Evolutionary conservation across 2,329 filamentous ascomycete species (phyloP), one percentile per base, ranked within the genome.

Genomic region (Colletotrichum tofieldiae): DNA sequence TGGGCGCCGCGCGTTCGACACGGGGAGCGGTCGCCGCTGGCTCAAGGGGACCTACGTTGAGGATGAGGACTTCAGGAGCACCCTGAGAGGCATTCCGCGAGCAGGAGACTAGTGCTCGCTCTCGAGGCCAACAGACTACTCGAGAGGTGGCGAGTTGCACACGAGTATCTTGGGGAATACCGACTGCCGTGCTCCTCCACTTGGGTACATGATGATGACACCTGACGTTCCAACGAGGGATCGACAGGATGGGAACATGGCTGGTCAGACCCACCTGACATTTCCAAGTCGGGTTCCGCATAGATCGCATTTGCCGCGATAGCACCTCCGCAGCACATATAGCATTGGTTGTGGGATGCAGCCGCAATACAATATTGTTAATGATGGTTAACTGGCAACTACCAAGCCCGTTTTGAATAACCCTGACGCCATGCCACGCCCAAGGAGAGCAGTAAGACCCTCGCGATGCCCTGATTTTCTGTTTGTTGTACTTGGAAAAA

Each of bases 11-110:
- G 89, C 91, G 39, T 98, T 98, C 81, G 91, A 96, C 79, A 82
- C 86, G 0, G 83, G 83, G 0, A 86, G 87, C 8, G 93, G 93
- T 0, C 88, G 91, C 73, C 87, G 96, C 64, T 97, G 94, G 93
- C 82, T 98, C 66, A 93, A 94, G 76, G 96, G 96, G 5, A 89
- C 94, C 0, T 99, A 98, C 82, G 86, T 98, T 37, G 90, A 93
- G 73, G 77, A 81, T 5, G 81, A 86, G 67, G 85, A 85, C 71
- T 86, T 86, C 63, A 55, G 77, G 14, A 86, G 84, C 71, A 79
- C 58, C 12, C 16, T 63, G 12, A 35, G 60, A 16, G 45, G 51
- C 45, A 26, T 73, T 39, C 60, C 54, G 39, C 18, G 32, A 32
- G 51, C 29, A 3, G 39, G 41, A 26, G 18, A 45, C 1, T 23